Percentiles rank a stretch among this genome's conserved stretches.
Evolutionary conservation across 768 basidiomycete species (phyloP).

Genomic region (Trametes cinnabarina): DNA sequence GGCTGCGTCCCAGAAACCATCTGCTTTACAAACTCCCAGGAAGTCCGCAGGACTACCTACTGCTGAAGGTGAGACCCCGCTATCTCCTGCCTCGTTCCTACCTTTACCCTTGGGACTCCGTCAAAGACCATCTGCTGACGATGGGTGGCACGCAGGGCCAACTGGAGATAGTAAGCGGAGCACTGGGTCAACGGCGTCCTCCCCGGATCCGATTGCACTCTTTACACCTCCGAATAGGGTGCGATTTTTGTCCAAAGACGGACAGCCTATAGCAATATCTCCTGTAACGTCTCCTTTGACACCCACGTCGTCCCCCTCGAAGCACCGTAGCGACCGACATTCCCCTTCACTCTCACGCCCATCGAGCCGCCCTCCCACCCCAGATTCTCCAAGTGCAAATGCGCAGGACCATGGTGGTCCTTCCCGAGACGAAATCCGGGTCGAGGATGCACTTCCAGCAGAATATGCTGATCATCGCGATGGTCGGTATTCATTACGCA

Average conservation of each 20-base stretch:
- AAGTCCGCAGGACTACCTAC: background rate
- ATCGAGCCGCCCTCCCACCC: background rate
- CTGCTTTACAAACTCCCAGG: no score
- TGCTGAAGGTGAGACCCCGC: background rate
- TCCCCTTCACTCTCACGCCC: background rate
- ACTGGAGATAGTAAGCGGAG: background rate
- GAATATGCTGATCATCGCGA: background rate
- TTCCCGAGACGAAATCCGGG: background rate
- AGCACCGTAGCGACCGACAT: background rate
- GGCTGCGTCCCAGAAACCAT: background rate
- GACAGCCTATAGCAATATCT: background rate
- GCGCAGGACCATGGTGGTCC: background rate
- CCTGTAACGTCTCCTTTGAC: slow-evolving; percentile 14
- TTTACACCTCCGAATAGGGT: slow-evolving; percentile 8
- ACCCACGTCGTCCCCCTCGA: background rate
- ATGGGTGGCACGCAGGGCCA: no score
- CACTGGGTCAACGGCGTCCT: slow-evolving; percentile 5
- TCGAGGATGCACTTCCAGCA: background rate
- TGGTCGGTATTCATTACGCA: slow-evolving; percentile 53
- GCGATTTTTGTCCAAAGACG: background rate
- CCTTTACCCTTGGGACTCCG: no score
- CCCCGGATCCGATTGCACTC: slow-evolving; percentile 14
- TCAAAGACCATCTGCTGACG: no score
- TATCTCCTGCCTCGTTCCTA: no score
- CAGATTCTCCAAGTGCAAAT: background rate